These are phyloP conservation scores for Hemileccinum impolitum DNA, from an alignment of 768 basidiomycete genomes.

Conservation along the genomic window DNA sequence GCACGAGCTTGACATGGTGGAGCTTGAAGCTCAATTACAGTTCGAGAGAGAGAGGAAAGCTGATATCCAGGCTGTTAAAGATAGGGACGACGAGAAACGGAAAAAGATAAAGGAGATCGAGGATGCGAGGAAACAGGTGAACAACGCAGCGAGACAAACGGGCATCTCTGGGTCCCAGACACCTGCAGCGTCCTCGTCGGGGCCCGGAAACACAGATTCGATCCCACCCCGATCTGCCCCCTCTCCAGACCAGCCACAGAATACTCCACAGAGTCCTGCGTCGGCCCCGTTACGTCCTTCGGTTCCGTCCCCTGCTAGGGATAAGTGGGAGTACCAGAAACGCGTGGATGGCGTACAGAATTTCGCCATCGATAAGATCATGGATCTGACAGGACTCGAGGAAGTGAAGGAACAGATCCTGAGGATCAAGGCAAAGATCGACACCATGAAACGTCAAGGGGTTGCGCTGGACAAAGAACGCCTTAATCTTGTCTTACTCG, in stretches of 20 bases:
- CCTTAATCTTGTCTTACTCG: constrained; percentile 59
- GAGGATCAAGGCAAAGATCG: constrained; percentile 55
- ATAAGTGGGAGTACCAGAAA: constrained; percentile 60
- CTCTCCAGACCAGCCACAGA: constrained; percentile 6
- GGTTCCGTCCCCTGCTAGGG: constrained; percentile 36
- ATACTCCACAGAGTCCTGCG: neutral
- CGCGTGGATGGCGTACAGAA: constrained; percentile 48
- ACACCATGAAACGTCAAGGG: constrained; percentile 49
- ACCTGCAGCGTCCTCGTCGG: constrained; percentile 2
- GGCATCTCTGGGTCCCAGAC: neutral
- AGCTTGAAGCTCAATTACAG: constrained; percentile 41
- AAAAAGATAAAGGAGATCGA: constrained; percentile 47
- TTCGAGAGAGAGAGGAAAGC: constrained; percentile 23
- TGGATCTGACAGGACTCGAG: constrained; percentile 70
- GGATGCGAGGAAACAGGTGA: constrained; percentile 20
- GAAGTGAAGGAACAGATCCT: constrained; percentile 59
- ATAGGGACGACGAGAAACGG: constrained; percentile 38
- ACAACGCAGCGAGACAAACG: constrained; percentile 11
- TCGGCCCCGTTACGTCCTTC: neutral
- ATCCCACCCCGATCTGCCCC: neutral
- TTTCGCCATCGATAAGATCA: constrained; percentile 57
- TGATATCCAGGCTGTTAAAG: constrained; percentile 40
- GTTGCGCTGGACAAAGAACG: constrained; percentile 51
- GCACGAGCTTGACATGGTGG: constrained; percentile 37
- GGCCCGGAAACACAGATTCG: neutral